Evolutionary conservation across 2,329 filamentous ascomycete species (phyloP).

Genomic region (Cadophora gregata): DNA sequence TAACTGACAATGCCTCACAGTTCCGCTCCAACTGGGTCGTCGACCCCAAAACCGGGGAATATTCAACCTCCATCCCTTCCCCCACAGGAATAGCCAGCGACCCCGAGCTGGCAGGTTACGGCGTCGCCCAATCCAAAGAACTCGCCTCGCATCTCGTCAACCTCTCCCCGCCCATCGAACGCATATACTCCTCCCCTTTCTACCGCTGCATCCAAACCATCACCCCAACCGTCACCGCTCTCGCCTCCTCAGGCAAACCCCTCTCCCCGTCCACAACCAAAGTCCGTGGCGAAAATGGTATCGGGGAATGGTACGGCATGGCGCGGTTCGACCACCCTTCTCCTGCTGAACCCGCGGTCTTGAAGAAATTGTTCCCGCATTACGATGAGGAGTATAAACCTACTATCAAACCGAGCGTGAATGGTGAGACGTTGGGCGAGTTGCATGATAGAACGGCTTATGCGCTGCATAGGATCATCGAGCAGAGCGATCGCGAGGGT

Average conservation of each 20-base stretch:
- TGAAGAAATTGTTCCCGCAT: constrained; percentile 71
- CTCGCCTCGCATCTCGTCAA: constrained; percentile 69
- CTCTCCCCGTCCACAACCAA: constrained; percentile 40
- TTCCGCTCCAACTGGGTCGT: constrained; percentile 92
- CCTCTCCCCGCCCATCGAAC: constrained; percentile 71
- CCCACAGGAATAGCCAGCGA: constrained; percentile 90
- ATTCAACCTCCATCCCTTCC: constrained; percentile 73
- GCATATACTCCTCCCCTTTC: constrained; percentile 84
- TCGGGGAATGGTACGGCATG: constrained; percentile 90
- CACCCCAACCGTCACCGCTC: constrained; percentile 65
- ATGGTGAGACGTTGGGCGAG: constrained; percentile 79
- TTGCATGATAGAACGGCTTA: constrained; percentile 81
- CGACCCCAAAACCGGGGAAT: constrained; percentile 78
- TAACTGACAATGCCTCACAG: constrained; percentile 52
- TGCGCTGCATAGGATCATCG: constrained; percentile 72
- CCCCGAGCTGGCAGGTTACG: constrained; percentile 84
- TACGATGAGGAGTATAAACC: constrained; percentile 65
- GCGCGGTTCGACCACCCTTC: constrained; percentile 85
- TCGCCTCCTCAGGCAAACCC: constrained; percentile 40
- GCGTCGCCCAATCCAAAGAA: constrained; percentile 81
- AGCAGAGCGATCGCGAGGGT: constrained; percentile 73
- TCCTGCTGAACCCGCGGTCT: constrained; percentile 67
- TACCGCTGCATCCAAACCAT: constrained; percentile 90
- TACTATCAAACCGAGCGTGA: constrained; percentile 69
- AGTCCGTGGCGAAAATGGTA: constrained; percentile 61